Evolutionary conservation across 306 rosid genomes (phyloP).

Genomic region (Rubus parviflorus): DNA sequence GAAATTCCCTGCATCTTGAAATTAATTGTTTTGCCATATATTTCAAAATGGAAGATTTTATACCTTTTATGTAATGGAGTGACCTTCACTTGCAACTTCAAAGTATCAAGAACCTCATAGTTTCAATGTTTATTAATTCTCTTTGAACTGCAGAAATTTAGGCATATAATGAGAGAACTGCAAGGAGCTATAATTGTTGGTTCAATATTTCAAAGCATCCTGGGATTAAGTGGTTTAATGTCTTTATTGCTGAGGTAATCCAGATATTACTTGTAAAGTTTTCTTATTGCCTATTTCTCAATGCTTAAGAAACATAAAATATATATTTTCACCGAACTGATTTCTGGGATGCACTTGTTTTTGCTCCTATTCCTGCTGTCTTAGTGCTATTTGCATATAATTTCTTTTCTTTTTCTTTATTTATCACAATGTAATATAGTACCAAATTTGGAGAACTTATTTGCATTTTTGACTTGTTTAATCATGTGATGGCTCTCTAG

Average conservation of each 20-base stretch:
- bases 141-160: conserved; percentile 68
- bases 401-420: neutral
- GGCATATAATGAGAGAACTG: conserved; percentile 94
- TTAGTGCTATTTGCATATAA: neutral
- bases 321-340: neutral
- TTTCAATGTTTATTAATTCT: conserved; percentile 24
- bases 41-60: conserved; percentile 15
- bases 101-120: conserved; percentile 6
- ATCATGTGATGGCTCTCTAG: neutral
- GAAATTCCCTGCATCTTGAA: conserved; percentile 22
- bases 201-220: conserved; percentile 77
- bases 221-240: conserved; percentile 92
- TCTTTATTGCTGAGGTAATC: conserved; percentile 75
- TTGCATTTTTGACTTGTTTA: neutral
- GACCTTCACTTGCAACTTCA: conserved; percentile 9
- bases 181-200: conserved; percentile 96
- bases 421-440: neutral
- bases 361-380: neutral
- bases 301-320: neutral
- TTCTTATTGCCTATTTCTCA: conserved; percentile 1
- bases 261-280: conserved; percentile 9
- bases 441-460: neutral
- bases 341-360: neutral
- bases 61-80: neutral
- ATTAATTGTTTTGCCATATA: conserved; percentile 7